These are phyloP conservation scores for Candida dendrica DNA, from an alignment of 805 yeast species.

Conservation along the genomic window DNA sequence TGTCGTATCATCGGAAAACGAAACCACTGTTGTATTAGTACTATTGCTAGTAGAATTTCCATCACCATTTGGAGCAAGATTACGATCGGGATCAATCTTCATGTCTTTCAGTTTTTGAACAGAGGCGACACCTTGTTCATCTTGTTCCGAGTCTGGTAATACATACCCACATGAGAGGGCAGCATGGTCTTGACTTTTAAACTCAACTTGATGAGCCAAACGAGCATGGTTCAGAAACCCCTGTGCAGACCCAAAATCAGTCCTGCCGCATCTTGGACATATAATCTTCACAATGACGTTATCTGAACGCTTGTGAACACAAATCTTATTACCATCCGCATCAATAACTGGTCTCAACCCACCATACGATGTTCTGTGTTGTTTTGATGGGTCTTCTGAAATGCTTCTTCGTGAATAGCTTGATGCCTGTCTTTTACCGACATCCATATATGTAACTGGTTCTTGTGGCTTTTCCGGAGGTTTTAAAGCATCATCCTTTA, in stretches of 20 bases:
- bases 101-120: constrained; percentile 27
- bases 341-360: constrained; percentile 43
- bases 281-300: constrained; percentile 62
- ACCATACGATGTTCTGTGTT: constrained; percentile 21
- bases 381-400: constrained; percentile 24
- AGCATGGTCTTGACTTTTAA: constrained; percentile 66
- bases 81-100: constrained; percentile 34
- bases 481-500: constrained; percentile 31
- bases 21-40: neutral
- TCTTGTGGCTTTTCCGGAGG: neutral
- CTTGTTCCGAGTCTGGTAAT: constrained; percentile 49
- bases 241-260: constrained; percentile 72
- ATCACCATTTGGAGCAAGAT: constrained; percentile 20
- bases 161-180: constrained; percentile 60
- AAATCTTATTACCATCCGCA: constrained; percentile 30
- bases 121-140: constrained; percentile 38
- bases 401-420: constrained; percentile 7
- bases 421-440: constrained; percentile 27
- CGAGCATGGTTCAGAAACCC: constrained; percentile 76
- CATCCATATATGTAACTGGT: neutral
- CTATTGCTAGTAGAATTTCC: neutral
- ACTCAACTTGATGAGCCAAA: constrained; percentile 65
- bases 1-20: neutral
- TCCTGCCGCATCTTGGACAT: constrained; percentile 60
- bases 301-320: constrained; percentile 61